A percentile compares a stretch with the other conserved stretches of the same genome.
Conservation (phyloP, 2,329 filamentous ascomycete species). For the Colletotrichum orchidophilum region DNA sequence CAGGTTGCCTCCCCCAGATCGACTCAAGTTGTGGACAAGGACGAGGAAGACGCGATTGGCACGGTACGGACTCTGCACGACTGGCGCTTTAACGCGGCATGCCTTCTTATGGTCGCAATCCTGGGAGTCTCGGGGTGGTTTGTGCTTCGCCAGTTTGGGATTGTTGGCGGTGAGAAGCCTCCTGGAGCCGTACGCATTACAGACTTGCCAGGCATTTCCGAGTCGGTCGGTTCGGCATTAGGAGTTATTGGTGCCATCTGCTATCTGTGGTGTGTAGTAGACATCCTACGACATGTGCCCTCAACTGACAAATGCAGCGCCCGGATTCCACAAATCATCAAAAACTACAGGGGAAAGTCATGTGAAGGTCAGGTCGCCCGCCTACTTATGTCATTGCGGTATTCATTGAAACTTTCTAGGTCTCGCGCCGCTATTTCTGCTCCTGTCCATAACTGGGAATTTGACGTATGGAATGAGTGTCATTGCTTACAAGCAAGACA, state of each 20-base stretch:
- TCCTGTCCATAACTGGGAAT: slow-evolving; percentile 16
- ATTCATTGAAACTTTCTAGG: background rate
- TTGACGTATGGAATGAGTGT: slow-evolving; percentile 22
- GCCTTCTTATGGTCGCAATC: background rate
- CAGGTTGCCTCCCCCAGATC: background rate
- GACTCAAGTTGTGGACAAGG: background rate
- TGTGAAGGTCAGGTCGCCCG: background rate
- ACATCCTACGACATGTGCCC: no score
- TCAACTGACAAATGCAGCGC: background rate
- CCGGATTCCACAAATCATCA: slow-evolving; percentile 20
- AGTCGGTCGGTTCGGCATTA: slow-evolving; percentile 3
- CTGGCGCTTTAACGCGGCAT: slow-evolving; percentile 18
- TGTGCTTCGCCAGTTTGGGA: background rate
- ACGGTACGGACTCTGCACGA: background rate
- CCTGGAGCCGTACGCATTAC: background rate
- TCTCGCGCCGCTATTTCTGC: slow-evolving; percentile 10
- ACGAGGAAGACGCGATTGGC: background rate
- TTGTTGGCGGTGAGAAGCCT: background rate
- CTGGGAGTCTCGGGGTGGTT: slow-evolving; percentile 3
- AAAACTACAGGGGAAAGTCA: slow-evolving; percentile 14
- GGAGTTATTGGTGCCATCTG: slow-evolving; percentile 18
- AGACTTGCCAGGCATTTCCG: background rate
- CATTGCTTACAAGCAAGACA: slow-evolving; percentile 20
- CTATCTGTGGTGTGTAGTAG: slow-evolving; percentile 1
- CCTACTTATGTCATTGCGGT: rapidly evolving